Evolutionary conservation across 2,329 filamentous ascomycete genomes (phyloP), one percentile per base, ranked within the genome.

Genomic region (Nothopassalora personata): DNA sequence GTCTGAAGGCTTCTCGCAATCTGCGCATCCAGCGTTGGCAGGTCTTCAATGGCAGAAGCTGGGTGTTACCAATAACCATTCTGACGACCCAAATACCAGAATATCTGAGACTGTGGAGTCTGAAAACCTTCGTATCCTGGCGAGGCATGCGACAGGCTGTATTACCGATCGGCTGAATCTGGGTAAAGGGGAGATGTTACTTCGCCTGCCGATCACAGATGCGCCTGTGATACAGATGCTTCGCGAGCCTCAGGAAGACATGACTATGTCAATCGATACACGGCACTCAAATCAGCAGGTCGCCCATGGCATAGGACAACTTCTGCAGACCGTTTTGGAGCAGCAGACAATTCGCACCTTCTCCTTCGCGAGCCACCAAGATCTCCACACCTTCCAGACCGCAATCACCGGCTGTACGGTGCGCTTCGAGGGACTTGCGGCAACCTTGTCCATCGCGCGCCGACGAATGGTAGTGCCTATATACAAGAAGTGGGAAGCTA

Each of bases 401-500:
- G 88, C 90, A 2, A 77, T 96, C 57, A 96, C 91, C 0, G 90
- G 91, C 0, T 95, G 88, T 73, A 80, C 80, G 28, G 90, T 96
- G 15, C 76, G 70, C 3, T 74, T 66, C 67, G 71, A 77, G 58
- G 64, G 68, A 30, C 68, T 89, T 54, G 90, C 90, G 5, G 79
- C 82, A 7, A 86, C 85, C 0, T 90, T 96, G 72, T 86, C 88
- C 59, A 96, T 96, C 64, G 86, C 91, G 1, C 86, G 91, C 7
- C 66, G 72, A 8, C 64, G 70, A 51, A 94, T 92, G 87, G 90
- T 96, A 11, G 90, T 96, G 15, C 90, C 90, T 0, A 93, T 96
- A 65, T 89, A 95, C 77, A 96, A 96, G 76, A 94, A 94, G 73
- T 95, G 90, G 90, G 91, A 95, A 70, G 89, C 91, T 2, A 85